phyloP scores from a whole-genome alignment of 164 flowering plant species.

The Vitis cinerea region DNA sequence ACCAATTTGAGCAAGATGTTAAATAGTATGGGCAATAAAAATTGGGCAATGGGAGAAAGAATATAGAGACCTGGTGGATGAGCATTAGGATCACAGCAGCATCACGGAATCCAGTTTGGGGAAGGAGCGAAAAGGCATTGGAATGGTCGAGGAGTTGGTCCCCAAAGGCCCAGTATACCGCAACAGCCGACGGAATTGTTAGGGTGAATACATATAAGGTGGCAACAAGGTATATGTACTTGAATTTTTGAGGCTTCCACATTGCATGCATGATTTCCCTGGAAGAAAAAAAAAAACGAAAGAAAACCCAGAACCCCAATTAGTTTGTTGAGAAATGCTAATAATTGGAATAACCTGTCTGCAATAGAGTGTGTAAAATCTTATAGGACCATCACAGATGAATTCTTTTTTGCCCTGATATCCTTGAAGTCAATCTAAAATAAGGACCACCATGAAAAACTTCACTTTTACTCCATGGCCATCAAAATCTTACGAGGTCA shows the following conservation, averaged over 20 bases:
- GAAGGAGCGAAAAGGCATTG: conserved; percentile 77
- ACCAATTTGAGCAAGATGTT: background rate
- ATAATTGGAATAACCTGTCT: too few relatives aligned
- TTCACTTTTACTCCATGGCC: too few relatives aligned
- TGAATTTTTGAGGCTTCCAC: conserved; percentile 92
- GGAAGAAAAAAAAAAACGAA: background rate
- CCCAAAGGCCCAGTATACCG: conserved; percentile 89
- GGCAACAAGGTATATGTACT: conserved; percentile 64
- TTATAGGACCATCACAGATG: too few relatives aligned
- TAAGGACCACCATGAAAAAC: too few relatives aligned
- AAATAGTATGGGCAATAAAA: too few relatives aligned
- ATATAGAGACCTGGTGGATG: conserved; percentile 62
- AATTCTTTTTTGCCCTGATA: too few relatives aligned
- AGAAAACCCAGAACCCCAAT: too few relatives aligned
- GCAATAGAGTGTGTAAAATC: too few relatives aligned
- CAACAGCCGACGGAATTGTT: conserved; percentile 71
- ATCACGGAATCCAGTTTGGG: conserved; percentile 57
- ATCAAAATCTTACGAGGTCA: too few relatives aligned
- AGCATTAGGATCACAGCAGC: conserved; percentile 78
- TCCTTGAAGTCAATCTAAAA: too few relatives aligned
- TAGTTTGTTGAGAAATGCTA: too few relatives aligned
- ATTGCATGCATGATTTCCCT: conserved; percentile 95
- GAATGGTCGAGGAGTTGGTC: conserved; percentile 74
- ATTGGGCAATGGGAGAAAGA: background rate
- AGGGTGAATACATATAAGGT: conserved; percentile 82